These are phyloP conservation scores for Xylogone sp. DNA, from an alignment of 2,329 filamentous ascomycete species.

Conservation along the genomic window DNA sequence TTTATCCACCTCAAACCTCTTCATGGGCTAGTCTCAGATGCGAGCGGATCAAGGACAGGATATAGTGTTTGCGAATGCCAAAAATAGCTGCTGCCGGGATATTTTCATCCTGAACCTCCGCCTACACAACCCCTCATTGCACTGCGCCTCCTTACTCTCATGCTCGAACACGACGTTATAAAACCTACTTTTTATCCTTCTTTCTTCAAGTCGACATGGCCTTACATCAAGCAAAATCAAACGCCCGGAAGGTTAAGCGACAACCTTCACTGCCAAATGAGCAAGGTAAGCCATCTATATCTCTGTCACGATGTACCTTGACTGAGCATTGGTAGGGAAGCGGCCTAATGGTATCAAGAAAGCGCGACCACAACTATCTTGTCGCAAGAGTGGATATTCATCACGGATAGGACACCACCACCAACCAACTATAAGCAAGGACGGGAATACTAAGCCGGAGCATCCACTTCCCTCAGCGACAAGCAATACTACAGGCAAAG, in stretches of 20 bases:
- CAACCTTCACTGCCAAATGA: constrained; percentile 17
- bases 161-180: background rate
- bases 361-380: constrained; percentile 11
- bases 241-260: constrained; percentile 15
- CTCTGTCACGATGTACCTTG: constrained; percentile 9
- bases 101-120: constrained; percentile 1
- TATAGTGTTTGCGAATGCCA: too few species aligned
- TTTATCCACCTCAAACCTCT: too few species aligned
- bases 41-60: too few species aligned
- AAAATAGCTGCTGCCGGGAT: background rate
- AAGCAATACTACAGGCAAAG: too few species aligned
- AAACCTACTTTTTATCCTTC: constrained; percentile 15
- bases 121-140: background rate
- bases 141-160: background rate
- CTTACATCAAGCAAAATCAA: constrained; percentile 18
- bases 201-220: constrained; percentile 17
- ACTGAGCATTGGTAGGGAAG: constrained; percentile 17
- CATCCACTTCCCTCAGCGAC: too few species aligned
- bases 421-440: constrained; percentile 12
- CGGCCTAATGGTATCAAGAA: constrained; percentile 20
- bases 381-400: too few species aligned
- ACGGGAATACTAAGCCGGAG: constrained; percentile 14
- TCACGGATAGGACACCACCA: too few species aligned
- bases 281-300: constrained; percentile 13
- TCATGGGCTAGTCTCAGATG: too few species aligned